Percentiles rank a stretch among this genome's conserved stretches.
These are phyloP conservation scores for Rosa persica DNA, from an alignment of 306 rosid genomes.

Conservation along the genomic window DNA sequence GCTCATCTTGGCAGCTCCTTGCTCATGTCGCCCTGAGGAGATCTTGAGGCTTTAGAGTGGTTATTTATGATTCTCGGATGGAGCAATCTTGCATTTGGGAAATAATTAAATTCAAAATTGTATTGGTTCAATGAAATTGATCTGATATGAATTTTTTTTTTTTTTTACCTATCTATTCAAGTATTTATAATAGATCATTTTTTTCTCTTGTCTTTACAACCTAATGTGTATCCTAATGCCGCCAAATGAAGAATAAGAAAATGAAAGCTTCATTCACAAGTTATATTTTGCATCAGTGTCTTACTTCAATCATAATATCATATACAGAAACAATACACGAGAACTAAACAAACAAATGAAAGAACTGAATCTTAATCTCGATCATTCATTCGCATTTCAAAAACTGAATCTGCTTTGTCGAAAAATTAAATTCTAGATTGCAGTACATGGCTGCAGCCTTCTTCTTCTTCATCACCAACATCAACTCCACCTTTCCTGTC, in stretches of 20 bases:
- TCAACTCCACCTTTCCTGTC: slow-evolving; percentile 21
- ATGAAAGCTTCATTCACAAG: neutral
- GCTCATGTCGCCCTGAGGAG: slow-evolving; percentile 28
- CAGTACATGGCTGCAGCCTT: slow-evolving; percentile 18
- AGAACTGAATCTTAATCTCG: neutral
- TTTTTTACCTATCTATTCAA: slow-evolving; percentile 10
- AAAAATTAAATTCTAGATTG: neutral
- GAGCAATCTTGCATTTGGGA: slow-evolving; percentile 48
- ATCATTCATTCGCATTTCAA: slow-evolving; percentile 2
- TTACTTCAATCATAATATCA: neutral
- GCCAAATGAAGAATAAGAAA: no score
- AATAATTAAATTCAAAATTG: slow-evolving; percentile 21
- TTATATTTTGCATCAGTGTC: neutral
- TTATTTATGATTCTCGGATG: slow-evolving; percentile 39
- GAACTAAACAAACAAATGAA: neutral
- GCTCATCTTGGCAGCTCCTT: slow-evolving; percentile 19
- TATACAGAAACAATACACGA: no score
- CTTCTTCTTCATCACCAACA: slow-evolving; percentile 22
- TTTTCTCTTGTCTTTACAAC: neutral
- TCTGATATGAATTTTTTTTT: slow-evolving; percentile 11
- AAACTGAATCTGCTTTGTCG: neutral
- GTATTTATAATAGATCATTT: slow-evolving; percentile 3
- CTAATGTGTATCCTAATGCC: neutral
- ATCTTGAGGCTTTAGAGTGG: neutral
- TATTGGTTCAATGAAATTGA: slow-evolving; percentile 30